A percentile compares a stretch with the other conserved stretches of the same genome.
Conservation (phyloP, 169 alveolate genomes). For the Cryptosporidium ubiquitum region DNA sequence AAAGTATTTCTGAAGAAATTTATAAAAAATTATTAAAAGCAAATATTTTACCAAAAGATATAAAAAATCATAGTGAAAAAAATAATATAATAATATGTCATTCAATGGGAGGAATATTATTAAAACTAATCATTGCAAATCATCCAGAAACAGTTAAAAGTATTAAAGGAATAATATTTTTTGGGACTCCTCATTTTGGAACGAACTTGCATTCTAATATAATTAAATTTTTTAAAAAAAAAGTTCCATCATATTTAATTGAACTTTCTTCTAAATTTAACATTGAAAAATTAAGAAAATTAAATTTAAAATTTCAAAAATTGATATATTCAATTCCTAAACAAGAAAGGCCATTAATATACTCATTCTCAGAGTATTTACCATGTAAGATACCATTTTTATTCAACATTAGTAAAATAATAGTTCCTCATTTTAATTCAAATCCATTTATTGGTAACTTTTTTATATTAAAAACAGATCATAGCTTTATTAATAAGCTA, state of each 20-base stretch:
- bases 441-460: conserved; percentile 68
- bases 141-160: conserved; percentile 51
- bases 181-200: conserved; percentile 74
- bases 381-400: conserved; percentile 62
- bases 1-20: conserved; percentile 50
- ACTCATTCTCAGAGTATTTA: conserved; percentile 53
- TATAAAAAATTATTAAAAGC: conserved; percentile 39
- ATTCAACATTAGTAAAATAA: conserved; percentile 25
- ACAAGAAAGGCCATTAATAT: conserved; percentile 32
- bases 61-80: neutral
- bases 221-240: conserved; percentile 1
- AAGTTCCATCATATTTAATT: conserved; percentile 18
- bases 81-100: conserved; percentile 60
- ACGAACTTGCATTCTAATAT: conserved; percentile 14
- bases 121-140: conserved; percentile 39
- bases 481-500: conserved; percentile 25
- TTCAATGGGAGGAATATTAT: conserved; percentile 72
- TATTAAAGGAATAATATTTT: conserved; percentile 52
- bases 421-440: conserved; percentile 54
- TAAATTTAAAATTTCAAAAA: conserved; percentile 42
- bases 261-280: conserved; percentile 48
- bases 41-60: conserved; percentile 33
- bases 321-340: conserved; percentile 53
- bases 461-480: conserved; percentile 47
- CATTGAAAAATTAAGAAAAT: conserved; percentile 1